phyloP scores from a whole-genome alignment of 306 rosid genomes.

The Trifolium pratense region DNA sequence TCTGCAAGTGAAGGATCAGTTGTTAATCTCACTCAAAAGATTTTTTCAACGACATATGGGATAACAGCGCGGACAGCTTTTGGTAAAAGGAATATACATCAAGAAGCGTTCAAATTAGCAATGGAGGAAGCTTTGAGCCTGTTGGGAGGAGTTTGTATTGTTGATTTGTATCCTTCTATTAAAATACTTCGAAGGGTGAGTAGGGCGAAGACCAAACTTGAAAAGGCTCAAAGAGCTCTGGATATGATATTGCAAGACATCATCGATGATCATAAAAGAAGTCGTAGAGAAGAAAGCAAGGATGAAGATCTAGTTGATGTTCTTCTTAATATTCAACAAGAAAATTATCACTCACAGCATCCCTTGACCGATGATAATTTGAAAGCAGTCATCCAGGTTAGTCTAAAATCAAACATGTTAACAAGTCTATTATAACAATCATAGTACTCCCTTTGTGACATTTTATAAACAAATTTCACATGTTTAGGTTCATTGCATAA shows the following conservation, averaged over 20 bases:
- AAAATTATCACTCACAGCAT: neutral
- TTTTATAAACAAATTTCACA: too few relatives aligned
- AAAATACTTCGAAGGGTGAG: neutral
- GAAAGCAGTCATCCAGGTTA: neutral
- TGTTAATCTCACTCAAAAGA: neutral
- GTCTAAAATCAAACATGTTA: neutral
- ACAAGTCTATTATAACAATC: neutral
- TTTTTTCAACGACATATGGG: neutral
- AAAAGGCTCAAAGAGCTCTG: neutral
- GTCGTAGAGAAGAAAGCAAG: neutral
- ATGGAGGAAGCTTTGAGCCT: neutral
- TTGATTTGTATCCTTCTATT: conserved; percentile 14
- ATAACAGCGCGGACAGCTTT: neutral
- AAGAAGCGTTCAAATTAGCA: neutral
- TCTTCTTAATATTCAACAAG: conserved; percentile 2
- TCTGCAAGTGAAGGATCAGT: conserved; percentile 32
- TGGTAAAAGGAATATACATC: neutral
- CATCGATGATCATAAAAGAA: neutral
- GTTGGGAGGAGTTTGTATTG: conserved; percentile 2
- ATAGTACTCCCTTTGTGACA: neutral
- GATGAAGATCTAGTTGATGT: conserved; percentile 9
- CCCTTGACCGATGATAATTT: neutral
- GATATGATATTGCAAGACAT: neutral
- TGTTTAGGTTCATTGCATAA: too few relatives aligned
- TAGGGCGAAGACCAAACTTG: neutral